These are phyloP conservation scores for Globisporangium paddicum DNA, from an alignment of 352 stramenopile genomes.

Conservation along the genomic window DNA sequence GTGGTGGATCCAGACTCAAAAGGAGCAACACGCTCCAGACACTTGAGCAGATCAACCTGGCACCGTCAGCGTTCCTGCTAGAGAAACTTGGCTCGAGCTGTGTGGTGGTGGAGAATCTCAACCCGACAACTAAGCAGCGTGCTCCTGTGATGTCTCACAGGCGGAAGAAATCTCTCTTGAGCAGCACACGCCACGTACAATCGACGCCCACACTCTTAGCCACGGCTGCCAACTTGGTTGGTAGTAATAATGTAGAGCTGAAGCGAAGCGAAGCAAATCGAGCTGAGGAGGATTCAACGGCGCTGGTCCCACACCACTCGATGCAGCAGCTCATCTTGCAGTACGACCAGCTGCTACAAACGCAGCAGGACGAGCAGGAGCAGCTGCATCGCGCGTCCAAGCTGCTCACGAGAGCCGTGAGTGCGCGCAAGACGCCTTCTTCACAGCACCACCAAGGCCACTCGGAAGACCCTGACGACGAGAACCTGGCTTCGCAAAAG, in stretches of 20 bases:
- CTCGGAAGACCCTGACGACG: not conserved
- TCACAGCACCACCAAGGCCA: not conserved
- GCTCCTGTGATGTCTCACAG: conserved; percentile 1
- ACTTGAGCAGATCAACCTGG: conserved; percentile 39
- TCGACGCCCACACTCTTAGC: not conserved
- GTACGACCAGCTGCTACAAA: conserved; percentile 32
- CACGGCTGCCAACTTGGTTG: not conserved
- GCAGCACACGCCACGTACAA: not conserved
- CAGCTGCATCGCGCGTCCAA: conserved; percentile 19
- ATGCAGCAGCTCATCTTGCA: conserved; percentile 40
- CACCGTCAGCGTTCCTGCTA: conserved; percentile 62
- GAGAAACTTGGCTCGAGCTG: conserved; percentile 57
- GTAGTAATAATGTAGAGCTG: too few species aligned
- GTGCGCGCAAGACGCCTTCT: not conserved
- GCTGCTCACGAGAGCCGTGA: conserved; percentile 8
- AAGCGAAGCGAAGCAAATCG: not conserved
- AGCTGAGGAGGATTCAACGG: not conserved
- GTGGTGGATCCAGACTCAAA: conserved; percentile 21
- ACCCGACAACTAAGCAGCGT: conserved; percentile 2
- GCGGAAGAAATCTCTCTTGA: conserved; percentile 8
- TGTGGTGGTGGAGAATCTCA: conserved; percentile 38
- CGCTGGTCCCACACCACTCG: conserved; percentile 12
- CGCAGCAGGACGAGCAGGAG: conserved; percentile 27
- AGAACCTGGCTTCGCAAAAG: not conserved
- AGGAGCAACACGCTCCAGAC: conserved; percentile 24